phyloP scores from a whole-genome alignment of 2,329 filamentous ascomycete species.

The Passalora sequoiae region DNA sequence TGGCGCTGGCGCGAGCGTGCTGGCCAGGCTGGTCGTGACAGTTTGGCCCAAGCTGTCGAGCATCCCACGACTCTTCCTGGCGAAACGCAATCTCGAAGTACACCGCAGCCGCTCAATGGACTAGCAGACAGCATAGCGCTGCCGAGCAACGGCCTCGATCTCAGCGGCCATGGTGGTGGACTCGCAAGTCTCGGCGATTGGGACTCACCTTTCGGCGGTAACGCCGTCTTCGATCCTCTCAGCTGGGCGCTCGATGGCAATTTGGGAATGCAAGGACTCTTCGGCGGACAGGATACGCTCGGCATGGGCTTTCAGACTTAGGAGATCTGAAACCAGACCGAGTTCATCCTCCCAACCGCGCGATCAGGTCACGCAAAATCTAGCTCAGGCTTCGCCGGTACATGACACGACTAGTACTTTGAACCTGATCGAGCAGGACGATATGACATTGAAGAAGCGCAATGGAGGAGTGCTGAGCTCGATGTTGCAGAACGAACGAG shows the following conservation, averaged over 20 bases:
- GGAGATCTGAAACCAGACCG: no score
- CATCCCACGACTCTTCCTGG: constrained; percentile 59
- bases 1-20: constrained; percentile 82
- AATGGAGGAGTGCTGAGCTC: no score
- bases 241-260: constrained; percentile 91
- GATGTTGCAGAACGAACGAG: no score
- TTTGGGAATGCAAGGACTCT: constrained; percentile 38
- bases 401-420: no score
- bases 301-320: no score
- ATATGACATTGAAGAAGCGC: no score
- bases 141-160: constrained; percentile 23
- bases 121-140: constrained; percentile 14
- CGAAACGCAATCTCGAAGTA: constrained; percentile 26
- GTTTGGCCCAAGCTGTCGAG: constrained; percentile 61
- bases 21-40: constrained; percentile 42
- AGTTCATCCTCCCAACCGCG: no score
- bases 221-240: constrained; percentile 86
- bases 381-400: no score
- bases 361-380: no score
- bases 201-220: constrained; percentile 43
- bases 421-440: no score
- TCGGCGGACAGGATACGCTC: constrained; percentile 15
- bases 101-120: constrained; percentile 24
- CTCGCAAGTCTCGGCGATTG: constrained; percentile 10
- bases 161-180: constrained; percentile 12